Base-by-base conservation (phyloP, 805 yeast genomes). In the Martiniozyma abietophila region DNA sequence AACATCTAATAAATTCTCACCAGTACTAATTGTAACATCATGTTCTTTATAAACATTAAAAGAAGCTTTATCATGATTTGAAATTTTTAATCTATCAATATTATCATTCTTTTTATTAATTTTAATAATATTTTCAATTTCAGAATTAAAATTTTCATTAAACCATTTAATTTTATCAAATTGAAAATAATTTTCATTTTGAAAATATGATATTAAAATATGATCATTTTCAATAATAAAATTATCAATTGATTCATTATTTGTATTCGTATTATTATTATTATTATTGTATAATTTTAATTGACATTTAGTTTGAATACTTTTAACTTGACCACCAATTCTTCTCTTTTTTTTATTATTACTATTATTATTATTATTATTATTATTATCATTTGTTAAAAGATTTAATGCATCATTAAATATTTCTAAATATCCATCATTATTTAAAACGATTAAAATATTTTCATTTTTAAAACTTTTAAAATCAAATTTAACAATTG, bases 361-460 rank as follows among this genome's bases (percentile, higher is more conserved):
- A n/a, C n/a, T n/a, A n/a, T n/a, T n/a, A n/a, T n/a, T n/a, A n/a
- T n/a, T n/a, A n/a, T n/a, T n/a, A n/a, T n/a, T n/a, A n/a, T n/a
- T n/a, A n/a, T n/a, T n/a, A n/a, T n/a, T n/a, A n/a, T n/a, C n/a
- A n/a, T n/a, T n/a, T n/a, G n/a, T n/a, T n/a, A n/a, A n/a, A 5
- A 33, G 27, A 18, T 31, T 46, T 43, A 62, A 61, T 5, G 86
- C 80, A 45, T 76, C 65, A 34, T 65, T 64, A 59, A 85, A 88
- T 2, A 83, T 49, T 52, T 86, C 95, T 6, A 82, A 62, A 9
- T 56, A 48, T 6, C 96, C 95, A 39, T 71, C 76, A 53, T 85
- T 94, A 9, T 88, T 80, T 5, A 80, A 62, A 0, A 73, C 79
- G 3, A 71, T 61, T 14, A 79, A 51, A 4, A 68, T 43, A 5